Evolutionary conservation across 345 rosid genomes (phyloP).

Genomic region (Salix dunnii): DNA sequence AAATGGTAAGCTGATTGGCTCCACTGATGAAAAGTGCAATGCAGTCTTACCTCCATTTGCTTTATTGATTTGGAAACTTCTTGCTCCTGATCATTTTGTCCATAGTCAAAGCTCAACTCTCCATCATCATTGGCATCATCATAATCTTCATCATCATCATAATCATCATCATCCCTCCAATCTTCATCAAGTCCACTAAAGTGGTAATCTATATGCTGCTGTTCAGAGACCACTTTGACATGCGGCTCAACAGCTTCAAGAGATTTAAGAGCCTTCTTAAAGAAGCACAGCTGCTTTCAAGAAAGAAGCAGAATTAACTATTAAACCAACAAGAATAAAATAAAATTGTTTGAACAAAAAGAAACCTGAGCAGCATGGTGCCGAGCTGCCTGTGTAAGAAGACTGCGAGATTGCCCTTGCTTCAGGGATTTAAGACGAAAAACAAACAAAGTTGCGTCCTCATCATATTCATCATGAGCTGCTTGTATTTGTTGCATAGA

Average conservation of each 20-base stretch:
- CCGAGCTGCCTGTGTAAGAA: constrained; percentile 87
- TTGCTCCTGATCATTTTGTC: constrained; percentile 46
- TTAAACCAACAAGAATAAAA: not conserved
- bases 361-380: constrained; percentile 98
- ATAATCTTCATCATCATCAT: constrained; percentile 38
- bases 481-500: constrained; percentile 56
- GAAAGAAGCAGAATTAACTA: constrained; percentile 15
- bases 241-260: constrained; percentile 80
- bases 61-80: constrained; percentile 40
- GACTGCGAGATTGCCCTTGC: constrained; percentile 88
- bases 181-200: constrained; percentile 68
- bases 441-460: constrained; percentile 75
- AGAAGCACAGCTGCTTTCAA: constrained; percentile 64
- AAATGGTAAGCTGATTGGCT: not conserved
- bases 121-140: constrained; percentile 58
- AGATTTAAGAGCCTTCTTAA: constrained; percentile 71
- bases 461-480: constrained; percentile 70
- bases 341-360: not conserved
- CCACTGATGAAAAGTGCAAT: constrained; percentile 5
- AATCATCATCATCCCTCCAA: constrained; percentile 47
- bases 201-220: constrained; percentile 81
- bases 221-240: constrained; percentile 60
- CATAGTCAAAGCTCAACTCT: constrained; percentile 78
- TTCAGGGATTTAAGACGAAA: constrained; percentile 91
- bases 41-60: constrained; percentile 61